Conservation (phyloP, 192 early-diverging fungal species). For the Ambispora gerdemannii region DNA sequence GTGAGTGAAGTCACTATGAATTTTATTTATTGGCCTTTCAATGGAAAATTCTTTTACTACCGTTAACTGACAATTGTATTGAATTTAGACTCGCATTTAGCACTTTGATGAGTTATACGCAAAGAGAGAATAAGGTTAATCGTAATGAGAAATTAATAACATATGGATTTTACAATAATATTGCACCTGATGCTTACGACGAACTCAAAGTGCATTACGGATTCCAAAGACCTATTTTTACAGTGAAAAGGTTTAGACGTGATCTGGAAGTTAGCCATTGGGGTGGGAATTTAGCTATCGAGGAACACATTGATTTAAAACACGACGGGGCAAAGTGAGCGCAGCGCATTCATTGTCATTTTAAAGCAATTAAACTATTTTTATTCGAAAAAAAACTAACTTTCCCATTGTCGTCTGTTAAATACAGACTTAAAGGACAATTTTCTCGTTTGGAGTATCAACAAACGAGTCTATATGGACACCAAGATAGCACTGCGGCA, state of each 20-base stretch:
- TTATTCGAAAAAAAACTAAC: too few species aligned
- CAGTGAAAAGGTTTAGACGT: conserved; percentile 55
- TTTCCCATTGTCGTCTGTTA: too few species aligned
- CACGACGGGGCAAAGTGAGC: conserved; percentile 77
- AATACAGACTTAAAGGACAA: conserved; percentile 51
- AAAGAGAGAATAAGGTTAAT: conserved; percentile 34
- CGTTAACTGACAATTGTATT: neutral
- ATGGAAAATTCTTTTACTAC: neutral
- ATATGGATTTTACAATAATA: conserved; percentile 68
- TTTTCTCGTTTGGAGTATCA: conserved; percentile 73
- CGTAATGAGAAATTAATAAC: conserved; percentile 57
- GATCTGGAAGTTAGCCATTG: conserved; percentile 85
- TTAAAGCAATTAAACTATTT: too few species aligned
- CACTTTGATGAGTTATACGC: conserved; percentile 41
- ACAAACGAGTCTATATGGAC: conserved; percentile 40
- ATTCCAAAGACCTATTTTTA: conserved; percentile 54
- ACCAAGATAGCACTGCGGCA: conserved; percentile 51
- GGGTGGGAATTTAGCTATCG: conserved; percentile 74
- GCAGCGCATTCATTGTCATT: too few species aligned
- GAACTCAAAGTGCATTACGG: conserved; percentile 65
- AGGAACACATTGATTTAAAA: conserved; percentile 76
- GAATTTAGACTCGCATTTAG: conserved; percentile 36
- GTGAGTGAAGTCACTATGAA: conserved; percentile 46
- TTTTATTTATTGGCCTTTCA: neutral
- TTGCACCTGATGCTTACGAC: conserved; percentile 40